Base-by-base conservation (phyloP, 2,329 filamentous ascomycete genomes). In the Claviceps digitariae region DNA sequence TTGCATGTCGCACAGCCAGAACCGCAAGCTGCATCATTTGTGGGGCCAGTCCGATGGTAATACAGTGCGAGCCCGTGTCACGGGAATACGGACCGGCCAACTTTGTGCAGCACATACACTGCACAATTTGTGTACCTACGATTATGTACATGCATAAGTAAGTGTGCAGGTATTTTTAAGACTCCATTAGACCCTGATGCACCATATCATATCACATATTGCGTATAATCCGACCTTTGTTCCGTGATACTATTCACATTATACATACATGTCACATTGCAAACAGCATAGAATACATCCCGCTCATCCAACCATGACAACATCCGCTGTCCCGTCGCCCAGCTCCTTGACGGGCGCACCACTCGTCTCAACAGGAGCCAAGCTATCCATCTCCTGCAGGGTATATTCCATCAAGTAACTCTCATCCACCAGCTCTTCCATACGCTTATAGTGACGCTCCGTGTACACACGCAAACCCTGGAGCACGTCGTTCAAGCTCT, bases 341-440 rank as follows among this genome's bases (percentile, higher is more conserved):
- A 61, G 51, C 50, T 69, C 62, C 53, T 62, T 65, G 63, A 69
- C 65, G 49, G 61, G 48, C 20, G 58, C 58, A 52, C 66, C 64
- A 10, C 64, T 60, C 8, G 66, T 67, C 52, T 71, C 56, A 46
- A 69, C 61, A 8, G 77, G 76, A 43, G 74, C 74, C 56, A 84
- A 76, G 66, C 77, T 86, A 64, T 95, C 90, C 90, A 97, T 97
- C 72, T 95, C 87, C 63, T 84, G 79, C 57, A 97, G 73, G 57
- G 91, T 94, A 77, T 94, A 97, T 69, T 95, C 89, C 43, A 97
- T 80, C 62, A 98, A 70, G 69, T 90, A 97, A 64, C 90, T 95
- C 73, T 97, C 93, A 65, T 97, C 91, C 43, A 90, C 82, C 61
- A 96, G 72, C 63, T 95, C 91, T 66, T 95, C 90, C 60, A 93